Evolutionary conservation across 768 basidiomycete genomes (phyloP), one percentile per base, ranked within the genome.

Genomic region (Mycena crocata): DNA sequence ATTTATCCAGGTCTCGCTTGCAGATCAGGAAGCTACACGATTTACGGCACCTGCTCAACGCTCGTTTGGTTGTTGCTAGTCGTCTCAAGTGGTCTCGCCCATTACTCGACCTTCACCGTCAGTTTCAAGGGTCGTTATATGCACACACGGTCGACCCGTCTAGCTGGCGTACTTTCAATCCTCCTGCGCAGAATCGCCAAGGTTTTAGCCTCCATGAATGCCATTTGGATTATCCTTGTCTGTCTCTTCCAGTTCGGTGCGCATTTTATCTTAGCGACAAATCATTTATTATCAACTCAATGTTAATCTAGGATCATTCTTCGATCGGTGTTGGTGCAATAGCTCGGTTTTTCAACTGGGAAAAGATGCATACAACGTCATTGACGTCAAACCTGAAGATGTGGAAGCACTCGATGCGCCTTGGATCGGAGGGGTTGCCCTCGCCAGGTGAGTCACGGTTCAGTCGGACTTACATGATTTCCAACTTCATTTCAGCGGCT

Each of bases 31-130:
- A 67, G 72, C 21, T 80, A 75, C 55, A 34, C 80, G 12, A 37
- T 79, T 17, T 81, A 80, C 55, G 79, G 75, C 8, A 32, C 64
- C 8, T 34, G 74, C 8, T 78, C 80, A 0, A 80, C 80, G 1
- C 31, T 79, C 17, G 69, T 77, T n/a, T 80, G 79, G 79, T 50
- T 76, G 23, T 4, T 80, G 5, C 68, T 77, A 7, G 68, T 79
- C 30, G 34, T 61, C 21, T 81, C 80, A 1, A 73, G 73, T 39
- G 40, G 68, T 49, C 69, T 78, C 19, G 59, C 73, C n/a, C 75
- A 76, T 48, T 73, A 71, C 56, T 70, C 70, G 23, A 74, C 71
- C 1, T 59, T 66, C 40, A 59, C 64, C 19, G 28, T 60, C 32
- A 64, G 40, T 37, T 60, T 66, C 65, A 63, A 56, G n/a, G 64